Evolutionary conservation across 2,329 filamentous ascomycete genomes (phyloP).

Genomic region (Trichoderma oligosporum): DNA sequence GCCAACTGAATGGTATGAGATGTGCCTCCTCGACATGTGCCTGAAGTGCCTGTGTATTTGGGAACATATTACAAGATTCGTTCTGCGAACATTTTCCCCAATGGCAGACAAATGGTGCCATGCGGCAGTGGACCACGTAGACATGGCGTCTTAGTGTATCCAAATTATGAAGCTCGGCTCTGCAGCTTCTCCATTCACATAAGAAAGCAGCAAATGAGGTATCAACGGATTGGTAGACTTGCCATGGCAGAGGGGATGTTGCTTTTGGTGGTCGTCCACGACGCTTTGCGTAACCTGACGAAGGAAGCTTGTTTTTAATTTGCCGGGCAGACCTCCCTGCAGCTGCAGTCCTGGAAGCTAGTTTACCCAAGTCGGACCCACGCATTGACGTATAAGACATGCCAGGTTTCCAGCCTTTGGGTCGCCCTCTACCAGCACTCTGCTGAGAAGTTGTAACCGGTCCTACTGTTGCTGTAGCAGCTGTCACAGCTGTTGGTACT

Average conservation of each 20-base stretch:
- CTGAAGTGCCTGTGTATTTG: slow-evolving; percentile 38
- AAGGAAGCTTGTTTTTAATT: slow-evolving; percentile 29
- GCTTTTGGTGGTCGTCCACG: slow-evolving; percentile 42
- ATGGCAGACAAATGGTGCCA: slow-evolving; percentile 23
- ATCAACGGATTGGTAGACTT: slow-evolving; percentile 40
- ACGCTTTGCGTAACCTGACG: slow-evolving; percentile 33
- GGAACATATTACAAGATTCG: slow-evolving; percentile 33
- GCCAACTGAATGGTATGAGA: slow-evolving; percentile 52
- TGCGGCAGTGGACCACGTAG: slow-evolving; percentile 44
- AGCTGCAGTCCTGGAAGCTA: not conserved
- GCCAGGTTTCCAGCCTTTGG: slow-evolving; percentile 42
- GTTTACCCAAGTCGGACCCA: not conserved
- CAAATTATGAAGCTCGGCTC: slow-evolving; percentile 59
- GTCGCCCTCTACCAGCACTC: slow-evolving; percentile 39
- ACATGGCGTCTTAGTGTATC: slow-evolving; percentile 56
- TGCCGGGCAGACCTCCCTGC: slow-evolving; percentile 27
- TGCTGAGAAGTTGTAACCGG: not conserved
- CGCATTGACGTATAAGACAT: slow-evolving; percentile 30
- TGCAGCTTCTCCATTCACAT: slow-evolving; percentile 59
- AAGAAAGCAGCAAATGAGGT: slow-evolving; percentile 50
- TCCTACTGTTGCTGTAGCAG: not conserved
- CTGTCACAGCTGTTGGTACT: not conserved
- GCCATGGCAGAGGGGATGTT: slow-evolving; percentile 37
- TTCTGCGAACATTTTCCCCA: slow-evolving; percentile 33
- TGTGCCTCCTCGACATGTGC: slow-evolving; percentile 53